Evolutionary conservation across 805 yeast genomes (phyloP), one percentile per base, ranked within the genome.

Genomic region (Nakazawaea molendinolei): DNA sequence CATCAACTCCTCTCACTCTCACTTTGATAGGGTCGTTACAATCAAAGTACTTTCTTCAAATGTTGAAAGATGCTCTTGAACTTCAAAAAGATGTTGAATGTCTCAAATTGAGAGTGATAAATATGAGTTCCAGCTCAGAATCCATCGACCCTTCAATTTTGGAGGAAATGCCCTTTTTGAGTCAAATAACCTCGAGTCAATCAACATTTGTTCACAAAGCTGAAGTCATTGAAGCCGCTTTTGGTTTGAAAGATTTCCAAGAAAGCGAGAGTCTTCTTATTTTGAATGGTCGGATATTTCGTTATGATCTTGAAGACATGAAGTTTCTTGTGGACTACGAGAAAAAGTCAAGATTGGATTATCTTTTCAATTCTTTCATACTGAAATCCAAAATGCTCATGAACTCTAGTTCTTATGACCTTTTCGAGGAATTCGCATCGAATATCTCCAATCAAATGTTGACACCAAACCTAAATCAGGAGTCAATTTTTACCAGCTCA

Each of bases 21-120:
- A 76, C 86, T 55, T 44, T 82, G 8, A 62, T 77, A 35, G 92
- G 85, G 24, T 74, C 78, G 46, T 68, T 79, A 39, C 56, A 61
- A 19, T 48, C 63, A 2, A 21, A 44, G 2, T 30, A 49, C 4
- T 58, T 70, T 6, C 45, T 69, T 20, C 42, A 55, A 4, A 85
- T 80, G 49, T 48, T 81, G 8, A 34, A 53, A 15, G 59, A 59
- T 22, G 41, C 68, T 0, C 43, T 69, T 23, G 44, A n/a, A n/a
- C n/a, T n/a, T n/a, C n/a, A 53, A 26, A 30, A 35, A 3, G 12
- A 36, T 3, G 33, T 39, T 2, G 24, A 32, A 1, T 44, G 33
- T 42, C 39, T 44, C 24, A 47, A 36, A 43, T 34, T 53, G 7
- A 43, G 47, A 34, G 22, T 56, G 30, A 27, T 27, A 7, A 16